These are phyloP conservation scores for Capsicum chinense DNA, from an alignment of 257 asterid genomes.

Conservation along the genomic window DNA sequence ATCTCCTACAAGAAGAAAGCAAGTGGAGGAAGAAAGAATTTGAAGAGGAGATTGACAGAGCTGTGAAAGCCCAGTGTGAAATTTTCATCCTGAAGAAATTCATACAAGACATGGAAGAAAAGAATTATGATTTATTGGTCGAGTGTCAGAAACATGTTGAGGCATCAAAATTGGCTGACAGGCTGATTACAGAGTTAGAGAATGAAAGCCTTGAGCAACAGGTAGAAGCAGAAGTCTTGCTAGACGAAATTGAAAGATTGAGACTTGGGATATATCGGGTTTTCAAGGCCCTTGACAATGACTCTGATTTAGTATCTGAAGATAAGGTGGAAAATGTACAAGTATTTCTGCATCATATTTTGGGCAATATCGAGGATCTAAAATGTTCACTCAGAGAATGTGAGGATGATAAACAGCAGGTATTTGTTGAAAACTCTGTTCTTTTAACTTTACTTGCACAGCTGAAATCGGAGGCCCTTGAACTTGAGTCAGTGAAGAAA, in stretches of 20 bases:
- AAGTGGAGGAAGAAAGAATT: conserved; percentile 67
- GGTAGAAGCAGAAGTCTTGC: conserved; percentile 80
- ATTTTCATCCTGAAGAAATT: conserved; percentile 82
- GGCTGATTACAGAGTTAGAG: conserved; percentile 88
- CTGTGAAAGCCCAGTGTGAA: conserved; percentile 85
- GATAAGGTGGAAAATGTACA: conserved; percentile 62
- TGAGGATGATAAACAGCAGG: conserved; percentile 72
- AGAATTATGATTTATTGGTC: conserved; percentile 60
- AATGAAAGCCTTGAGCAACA: conserved; percentile 94
- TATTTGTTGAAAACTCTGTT: conserved; percentile 77
- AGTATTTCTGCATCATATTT: conserved; percentile 51
- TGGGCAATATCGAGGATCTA: conserved; percentile 61
- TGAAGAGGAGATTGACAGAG: conserved; percentile 80
- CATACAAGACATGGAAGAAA: conserved; percentile 88
- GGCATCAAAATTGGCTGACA: conserved; percentile 84
- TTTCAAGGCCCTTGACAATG: conserved; percentile 54
- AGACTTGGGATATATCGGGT: conserved; percentile 73
- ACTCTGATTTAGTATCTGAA: conserved; percentile 38
- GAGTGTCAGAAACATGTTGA: conserved; percentile 95
- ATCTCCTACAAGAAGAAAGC: conserved; percentile 74
- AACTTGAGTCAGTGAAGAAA: conserved; percentile 63
- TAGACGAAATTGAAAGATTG: conserved; percentile 79
- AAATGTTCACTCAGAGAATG: conserved; percentile 52
- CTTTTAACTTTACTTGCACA: conserved; percentile 69
- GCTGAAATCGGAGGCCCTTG: conserved; percentile 67